phyloP scores from a whole-genome alignment of 257 asterid genomes.

The Paulownia fortunei region DNA sequence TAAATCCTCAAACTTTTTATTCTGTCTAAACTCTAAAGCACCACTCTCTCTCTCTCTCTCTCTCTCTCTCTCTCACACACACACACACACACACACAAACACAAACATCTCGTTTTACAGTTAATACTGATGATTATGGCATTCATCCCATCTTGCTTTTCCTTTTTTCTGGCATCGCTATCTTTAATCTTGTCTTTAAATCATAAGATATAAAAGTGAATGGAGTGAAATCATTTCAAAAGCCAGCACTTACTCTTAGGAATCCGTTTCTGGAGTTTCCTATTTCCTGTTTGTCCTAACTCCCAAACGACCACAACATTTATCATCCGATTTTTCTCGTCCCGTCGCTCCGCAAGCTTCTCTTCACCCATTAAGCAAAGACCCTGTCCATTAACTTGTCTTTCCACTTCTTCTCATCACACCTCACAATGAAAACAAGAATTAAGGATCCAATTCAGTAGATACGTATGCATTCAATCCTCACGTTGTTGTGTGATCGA shows the following conservation, averaged over 20 bases:
- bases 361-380: not conserved
- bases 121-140: constrained; percentile 41
- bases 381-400: too few species aligned
- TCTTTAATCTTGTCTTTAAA: constrained; percentile 24
- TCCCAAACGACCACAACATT: not conserved
- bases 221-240: constrained; percentile 15
- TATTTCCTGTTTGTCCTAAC: not conserved
- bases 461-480: not conserved
- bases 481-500: not conserved
- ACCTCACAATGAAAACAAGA: not conserved
- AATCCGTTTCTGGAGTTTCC: not conserved
- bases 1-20: constrained; percentile 35
- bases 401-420: not conserved
- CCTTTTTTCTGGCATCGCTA: constrained; percentile 19
- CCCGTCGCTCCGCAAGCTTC: not conserved
- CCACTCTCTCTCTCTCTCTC: constrained; percentile 22
- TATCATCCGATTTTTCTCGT: not conserved
- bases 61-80: constrained; percentile 26
- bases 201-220: constrained; percentile 14
- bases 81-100: constrained; percentile 1
- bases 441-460: constrained; percentile 7
- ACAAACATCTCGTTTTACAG: constrained; percentile 30
- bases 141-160: constrained; percentile 37
- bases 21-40: constrained; percentile 25
- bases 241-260: not conserved